These are phyloP conservation scores for Rhododendron simsii DNA, from an alignment of 148 eudicot genomes.

Conservation along the genomic window DNA sequence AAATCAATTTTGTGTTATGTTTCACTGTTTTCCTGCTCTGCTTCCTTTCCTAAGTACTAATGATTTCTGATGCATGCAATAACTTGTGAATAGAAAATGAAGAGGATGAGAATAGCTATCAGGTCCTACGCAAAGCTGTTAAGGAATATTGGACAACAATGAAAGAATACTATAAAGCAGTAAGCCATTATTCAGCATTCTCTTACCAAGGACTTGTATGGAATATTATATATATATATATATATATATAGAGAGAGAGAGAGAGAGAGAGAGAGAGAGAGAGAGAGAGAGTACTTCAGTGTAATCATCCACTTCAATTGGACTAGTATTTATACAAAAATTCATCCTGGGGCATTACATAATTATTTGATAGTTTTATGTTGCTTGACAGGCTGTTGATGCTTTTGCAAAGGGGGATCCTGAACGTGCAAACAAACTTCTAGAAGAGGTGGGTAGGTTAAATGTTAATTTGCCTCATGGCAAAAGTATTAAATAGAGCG, in stretches of 20 bases:
- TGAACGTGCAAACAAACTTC: slow-evolving; percentile 40
- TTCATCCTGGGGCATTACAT: slow-evolving; percentile 7
- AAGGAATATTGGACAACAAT: slow-evolving; percentile 56
- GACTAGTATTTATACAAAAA: background rate
- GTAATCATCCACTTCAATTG: background rate
- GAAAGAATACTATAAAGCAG: slow-evolving; percentile 76
- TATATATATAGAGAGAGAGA: too few species aligned
- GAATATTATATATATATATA: too few species aligned
- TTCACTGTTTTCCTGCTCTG: background rate
- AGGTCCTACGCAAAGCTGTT: slow-evolving; percentile 47
- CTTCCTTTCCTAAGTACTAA: background rate
- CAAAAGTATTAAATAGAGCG: background rate
- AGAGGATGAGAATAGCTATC: slow-evolving; percentile 41
- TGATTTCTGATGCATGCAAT: slow-evolving; percentile 4
- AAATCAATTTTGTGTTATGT: background rate
- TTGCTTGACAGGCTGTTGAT: slow-evolving; percentile 51
- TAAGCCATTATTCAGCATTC: slow-evolving; percentile 28
- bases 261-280: too few species aligned
- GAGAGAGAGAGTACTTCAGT: background rate
- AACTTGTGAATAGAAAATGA: slow-evolving; percentile 26
- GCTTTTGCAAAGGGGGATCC: slow-evolving; percentile 50
- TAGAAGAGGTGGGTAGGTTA: slow-evolving; percentile 46
- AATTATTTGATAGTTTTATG: slow-evolving; percentile 14
- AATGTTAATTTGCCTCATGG: background rate
- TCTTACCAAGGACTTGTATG: background rate